Conservation (phyloP, 2,329 filamentous ascomycete genomes). For the Helminthosporium solani region DNA sequence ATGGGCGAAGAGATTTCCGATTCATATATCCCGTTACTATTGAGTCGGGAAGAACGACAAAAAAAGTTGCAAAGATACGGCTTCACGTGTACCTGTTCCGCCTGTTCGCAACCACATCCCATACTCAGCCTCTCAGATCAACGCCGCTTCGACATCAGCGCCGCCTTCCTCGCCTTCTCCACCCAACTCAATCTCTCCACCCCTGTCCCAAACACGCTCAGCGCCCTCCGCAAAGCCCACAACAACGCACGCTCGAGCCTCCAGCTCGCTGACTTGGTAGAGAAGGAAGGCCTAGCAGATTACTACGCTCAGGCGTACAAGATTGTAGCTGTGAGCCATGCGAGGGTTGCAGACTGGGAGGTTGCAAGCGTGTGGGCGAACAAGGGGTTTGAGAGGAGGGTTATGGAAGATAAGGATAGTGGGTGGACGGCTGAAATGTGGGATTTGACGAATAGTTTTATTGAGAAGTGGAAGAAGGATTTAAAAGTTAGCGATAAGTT, state of each 20-base stretch:
- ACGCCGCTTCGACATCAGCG: conserved; percentile 27
- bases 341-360: conserved; percentile 32
- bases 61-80: conserved; percentile 37
- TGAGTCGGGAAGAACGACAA: conserved; percentile 28
- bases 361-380: conserved; percentile 34
- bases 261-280: conserved; percentile 29
- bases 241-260: conserved; percentile 27
- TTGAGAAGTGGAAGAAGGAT: conserved; percentile 29
- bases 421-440: conserved; percentile 32
- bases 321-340: conserved; percentile 34
- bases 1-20: conserved; percentile 45
- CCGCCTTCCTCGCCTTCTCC: conserved; percentile 14
- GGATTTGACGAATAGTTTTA: conserved; percentile 29
- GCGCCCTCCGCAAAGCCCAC: conserved; percentile 22
- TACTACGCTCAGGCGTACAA: conserved; percentile 38
- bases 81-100: conserved; percentile 40
- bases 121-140: conserved; percentile 24
- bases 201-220: conserved; percentile 14
- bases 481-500: neutral
- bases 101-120: conserved; percentile 32
- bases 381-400: conserved; percentile 31
- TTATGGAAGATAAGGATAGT: conserved; percentile 34
- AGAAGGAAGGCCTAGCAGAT: conserved; percentile 36
- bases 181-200: conserved; percentile 22
- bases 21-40: conserved; percentile 42